These are phyloP conservation scores for Fusarium caatingaense DNA, from an alignment of 2,329 filamentous ascomycete genomes.

Conservation along the genomic window DNA sequence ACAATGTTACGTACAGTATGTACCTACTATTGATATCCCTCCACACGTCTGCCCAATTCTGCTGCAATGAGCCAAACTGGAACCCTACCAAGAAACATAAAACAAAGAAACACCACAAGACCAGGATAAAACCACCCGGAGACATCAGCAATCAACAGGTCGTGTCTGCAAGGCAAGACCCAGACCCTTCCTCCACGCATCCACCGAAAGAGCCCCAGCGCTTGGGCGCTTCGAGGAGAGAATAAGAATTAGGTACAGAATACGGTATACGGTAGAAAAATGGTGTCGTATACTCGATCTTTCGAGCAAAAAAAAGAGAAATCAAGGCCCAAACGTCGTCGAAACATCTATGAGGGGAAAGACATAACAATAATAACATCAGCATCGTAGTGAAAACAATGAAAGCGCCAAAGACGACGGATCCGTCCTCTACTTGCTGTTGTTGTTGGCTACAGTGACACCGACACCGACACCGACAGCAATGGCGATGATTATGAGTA, in stretches of 20 bases:
- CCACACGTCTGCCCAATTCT: conserved; percentile 11
- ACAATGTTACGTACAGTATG: conserved; percentile 27
- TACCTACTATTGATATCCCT: conserved; percentile 1
- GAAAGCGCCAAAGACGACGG: conserved; percentile 1
- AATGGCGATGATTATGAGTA: conserved; percentile 68
- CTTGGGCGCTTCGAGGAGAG: conserved; percentile 28
- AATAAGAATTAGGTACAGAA: conserved; percentile 43
- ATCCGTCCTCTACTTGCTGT: conserved; percentile 13
- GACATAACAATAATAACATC: conserved; percentile 31
- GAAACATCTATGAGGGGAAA: conserved; percentile 41
- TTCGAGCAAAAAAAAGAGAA: conserved; percentile 5
- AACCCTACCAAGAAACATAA: conserved; percentile 41
- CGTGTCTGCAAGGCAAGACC: conserved; percentile 9
- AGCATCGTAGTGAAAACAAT: conserved; percentile 14
- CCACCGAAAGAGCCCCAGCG: conserved; percentile 28
- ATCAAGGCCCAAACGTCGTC: conserved; percentile 23
- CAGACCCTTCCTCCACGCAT: conserved; percentile 15
- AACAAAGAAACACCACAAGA: conserved; percentile 21
- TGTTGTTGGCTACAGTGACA: conserved; percentile 54
- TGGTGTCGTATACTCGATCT: conserved; percentile 31
- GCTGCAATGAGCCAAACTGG: conserved; percentile 17
- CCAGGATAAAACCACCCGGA: conserved; percentile 7
- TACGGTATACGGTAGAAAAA: conserved; percentile 27
- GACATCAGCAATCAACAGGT: conserved; percentile 28
- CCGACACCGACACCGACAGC: conserved; percentile 66